phyloP scores from a whole-genome alignment of 2,329 filamentous ascomycete genomes.

The Cladosporium sphaerospermum region DNA sequence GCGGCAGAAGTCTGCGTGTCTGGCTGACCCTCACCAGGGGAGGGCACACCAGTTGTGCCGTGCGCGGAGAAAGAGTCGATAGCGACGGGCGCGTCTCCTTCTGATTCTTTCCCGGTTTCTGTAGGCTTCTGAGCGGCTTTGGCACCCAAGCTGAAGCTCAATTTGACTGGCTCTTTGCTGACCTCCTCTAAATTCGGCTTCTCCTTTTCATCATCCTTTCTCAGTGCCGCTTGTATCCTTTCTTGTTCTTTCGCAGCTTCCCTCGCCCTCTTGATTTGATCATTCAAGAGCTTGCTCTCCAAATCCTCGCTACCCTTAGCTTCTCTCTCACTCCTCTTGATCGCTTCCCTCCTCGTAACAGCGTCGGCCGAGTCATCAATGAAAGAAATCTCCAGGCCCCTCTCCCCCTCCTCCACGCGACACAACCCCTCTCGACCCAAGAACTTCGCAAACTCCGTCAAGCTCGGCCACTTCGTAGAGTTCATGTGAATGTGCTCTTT shows the following conservation, averaged over 20 bases:
- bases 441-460: conserved; percentile 86
- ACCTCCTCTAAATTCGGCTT: conserved; percentile 17
- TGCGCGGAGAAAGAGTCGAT: conserved; percentile 27
- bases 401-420: conserved; percentile 81
- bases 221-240: conserved; percentile 28
- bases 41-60: conserved; percentile 13
- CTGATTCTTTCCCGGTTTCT: conserved; percentile 11
- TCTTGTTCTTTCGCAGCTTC: conserved; percentile 29
- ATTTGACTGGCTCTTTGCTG: conserved; percentile 27
- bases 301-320: conserved; percentile 87
- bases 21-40: conserved; percentile 2
- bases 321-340: conserved; percentile 75
- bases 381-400: conserved; percentile 82
- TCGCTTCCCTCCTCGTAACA: conserved; percentile 69
- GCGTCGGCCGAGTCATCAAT: conserved; percentile 88
- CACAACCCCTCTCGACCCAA: conserved; percentile 82
- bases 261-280: conserved; percentile 74
- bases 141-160: conserved; percentile 29
- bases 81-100: conserved; percentile 20
- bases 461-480: conserved; percentile 75
- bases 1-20: conserved; percentile 2
- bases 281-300: conserved; percentile 73
- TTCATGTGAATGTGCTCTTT: conserved; percentile 93
- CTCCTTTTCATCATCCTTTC: conserved; percentile 31
- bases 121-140: conserved; percentile 16